Evolutionary conservation across 768 basidiomycete genomes (phyloP), one percentile per base, ranked within the genome.

Genomic region (Boletus vinaceobasis): DNA sequence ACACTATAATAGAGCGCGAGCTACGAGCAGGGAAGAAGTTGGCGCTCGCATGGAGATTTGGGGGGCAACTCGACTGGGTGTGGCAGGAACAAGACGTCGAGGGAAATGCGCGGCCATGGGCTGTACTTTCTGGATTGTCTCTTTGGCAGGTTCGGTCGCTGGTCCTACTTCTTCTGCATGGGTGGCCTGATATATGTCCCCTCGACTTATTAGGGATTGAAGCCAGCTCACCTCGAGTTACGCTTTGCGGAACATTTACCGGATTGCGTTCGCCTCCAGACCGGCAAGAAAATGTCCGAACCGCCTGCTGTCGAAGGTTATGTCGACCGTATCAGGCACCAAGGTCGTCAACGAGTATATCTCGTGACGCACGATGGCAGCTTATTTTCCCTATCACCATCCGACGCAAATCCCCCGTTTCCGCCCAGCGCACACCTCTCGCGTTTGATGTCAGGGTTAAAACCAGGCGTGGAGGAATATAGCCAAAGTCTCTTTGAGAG

Each of bases 281-380:
- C 44, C 47, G 79, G 78, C 10, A 76, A 70, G 15, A 72, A 68
- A 36, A 65, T 94, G 17, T 71, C 80, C 33, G 91, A 95, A 62
- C 95, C 95, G 2, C 84, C 86, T 0, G 80, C 83, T 0, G 75
- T 96, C 44, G 95, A 98, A 71, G 95, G 95, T 3, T 97, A 90
- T 71, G 74, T 95, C 40, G 81, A 89, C 56, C 85, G 86, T 44
- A 78, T 90, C 62, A 79, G 76, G 58, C 78, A 83, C 3, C 83
- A 81, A 60, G 66, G 69, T 29, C 83, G 77, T 50, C 81, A 87
- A 52, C 76, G 76, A 4, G 62, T 87, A 14, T 95, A 93, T 70
- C 75, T 94, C 37, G 73, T 80, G 27, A 82, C 83, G 7, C 89
- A 93, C 63, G 79, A 85, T 50, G 88, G 90, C 6, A 80, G 83